A percentile compares a stretch with the other conserved stretches of the same genome.
Conservation (phyloP, 352 stramenopile species). For the Globisporangium recalcitrans region DNA sequence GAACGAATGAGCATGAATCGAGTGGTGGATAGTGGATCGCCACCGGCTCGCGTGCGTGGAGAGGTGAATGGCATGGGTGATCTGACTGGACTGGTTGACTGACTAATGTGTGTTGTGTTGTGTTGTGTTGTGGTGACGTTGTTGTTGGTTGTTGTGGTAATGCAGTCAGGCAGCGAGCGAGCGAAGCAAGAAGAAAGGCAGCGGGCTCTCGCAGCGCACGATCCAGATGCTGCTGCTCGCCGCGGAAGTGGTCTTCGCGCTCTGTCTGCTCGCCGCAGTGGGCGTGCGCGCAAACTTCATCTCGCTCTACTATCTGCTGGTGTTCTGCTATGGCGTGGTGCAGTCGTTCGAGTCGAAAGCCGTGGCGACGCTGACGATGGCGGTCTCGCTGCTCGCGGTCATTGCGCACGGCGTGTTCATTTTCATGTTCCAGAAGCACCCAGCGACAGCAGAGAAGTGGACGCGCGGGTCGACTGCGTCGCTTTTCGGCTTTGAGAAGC, state of each 20-base stretch:
- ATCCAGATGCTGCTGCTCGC: conserved; percentile 19
- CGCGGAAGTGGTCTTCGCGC: conserved; percentile 35
- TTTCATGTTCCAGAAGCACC: conserved; percentile 16
- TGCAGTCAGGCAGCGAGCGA: conserved; percentile 9
- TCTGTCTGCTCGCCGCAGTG: conserved; percentile 52
- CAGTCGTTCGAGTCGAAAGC: conserved; percentile 54
- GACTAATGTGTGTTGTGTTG: neutral
- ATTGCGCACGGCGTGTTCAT: conserved; percentile 39
- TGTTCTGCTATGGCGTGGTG: conserved; percentile 58
- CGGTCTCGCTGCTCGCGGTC: conserved; percentile 39
- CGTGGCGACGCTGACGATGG: conserved; percentile 40
- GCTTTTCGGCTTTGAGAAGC: conserved; percentile 42
- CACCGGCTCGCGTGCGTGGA: neutral
- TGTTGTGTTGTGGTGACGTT: neutral
- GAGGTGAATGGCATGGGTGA: neutral
- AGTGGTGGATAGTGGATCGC: neutral
- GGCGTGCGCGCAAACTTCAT: conserved; percentile 46
- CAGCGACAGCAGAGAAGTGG: conserved; percentile 11
- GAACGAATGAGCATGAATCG: neutral
- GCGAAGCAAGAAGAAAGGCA: conserved; percentile 1
- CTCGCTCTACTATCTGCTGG: conserved; percentile 63
- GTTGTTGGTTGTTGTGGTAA: neutral
- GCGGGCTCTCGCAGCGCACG: conserved; percentile 20
- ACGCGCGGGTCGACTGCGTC: conserved; percentile 21
- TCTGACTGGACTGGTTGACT: neutral